phyloP scores from a whole-genome alignment of 129 eudicot genomes.

The Centaurea solstitialis region DNA sequence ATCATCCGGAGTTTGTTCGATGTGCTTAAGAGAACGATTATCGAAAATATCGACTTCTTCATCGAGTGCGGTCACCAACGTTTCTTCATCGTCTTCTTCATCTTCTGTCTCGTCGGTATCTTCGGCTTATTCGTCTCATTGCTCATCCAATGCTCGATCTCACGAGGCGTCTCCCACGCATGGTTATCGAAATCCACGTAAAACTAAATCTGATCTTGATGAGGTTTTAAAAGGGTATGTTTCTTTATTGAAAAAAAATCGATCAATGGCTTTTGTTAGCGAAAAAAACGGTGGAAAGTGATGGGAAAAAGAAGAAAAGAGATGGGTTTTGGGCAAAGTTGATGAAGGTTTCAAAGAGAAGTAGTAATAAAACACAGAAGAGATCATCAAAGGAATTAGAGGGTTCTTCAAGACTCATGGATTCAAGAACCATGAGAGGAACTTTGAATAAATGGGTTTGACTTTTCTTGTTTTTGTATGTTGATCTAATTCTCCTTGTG shows the following conservation, averaged over 20 bases:
- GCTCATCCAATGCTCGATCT: conserved; percentile 54
- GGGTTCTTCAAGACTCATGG: conserved; percentile 37
- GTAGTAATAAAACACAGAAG: background rate
- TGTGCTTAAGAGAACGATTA: conserved; percentile 63
- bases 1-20: conserved; percentile 78
- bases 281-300: conserved; percentile 22
- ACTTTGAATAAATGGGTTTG: conserved; percentile 34
- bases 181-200: background rate
- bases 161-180: conserved; percentile 44
- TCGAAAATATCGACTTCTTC: conserved; percentile 29
- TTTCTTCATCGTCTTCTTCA: conserved; percentile 27
- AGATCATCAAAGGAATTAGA: conserved; percentile 19
- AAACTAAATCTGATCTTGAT: conserved; percentile 10
- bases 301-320: conserved; percentile 31
- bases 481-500: background rate
- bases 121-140: conserved; percentile 36
- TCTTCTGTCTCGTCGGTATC: conserved; percentile 53
- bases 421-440: conserved; percentile 49
- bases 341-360: conserved; percentile 32
- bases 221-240: conserved; percentile 28
- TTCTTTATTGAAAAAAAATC: conserved; percentile 49
- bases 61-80: background rate
- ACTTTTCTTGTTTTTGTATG: background rate
- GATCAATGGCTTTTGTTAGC: conserved; percentile 46
- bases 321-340: too few relatives aligned